These are phyloP conservation scores for Sphaerulina vaccinii DNA, from an alignment of 2,329 filamentous ascomycete species.

Conservation along the genomic window DNA sequence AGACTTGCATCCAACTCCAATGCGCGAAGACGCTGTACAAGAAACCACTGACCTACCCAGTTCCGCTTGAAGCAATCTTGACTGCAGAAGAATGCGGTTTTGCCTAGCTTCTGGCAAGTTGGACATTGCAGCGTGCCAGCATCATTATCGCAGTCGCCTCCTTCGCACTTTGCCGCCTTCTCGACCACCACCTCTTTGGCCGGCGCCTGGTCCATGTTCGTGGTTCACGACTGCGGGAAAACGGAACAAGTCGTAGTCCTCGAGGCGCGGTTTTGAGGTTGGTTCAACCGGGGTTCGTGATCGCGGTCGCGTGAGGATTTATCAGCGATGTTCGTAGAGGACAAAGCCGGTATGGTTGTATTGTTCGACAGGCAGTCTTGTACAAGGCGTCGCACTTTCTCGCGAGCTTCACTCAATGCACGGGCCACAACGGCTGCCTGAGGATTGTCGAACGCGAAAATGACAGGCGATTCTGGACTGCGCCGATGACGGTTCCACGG, in stretches of 20 bases:
- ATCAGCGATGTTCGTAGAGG: neutral
- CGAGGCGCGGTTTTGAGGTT: neutral
- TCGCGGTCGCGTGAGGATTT: neutral
- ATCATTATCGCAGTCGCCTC: slow-evolving; percentile 81
- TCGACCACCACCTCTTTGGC: slow-evolving; percentile 38
- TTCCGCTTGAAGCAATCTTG: slow-evolving; percentile 99
- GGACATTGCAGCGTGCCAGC: slow-evolving; percentile 87
- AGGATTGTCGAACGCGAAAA: neutral
- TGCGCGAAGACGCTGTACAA: no score
- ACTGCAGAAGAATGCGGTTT: slow-evolving; percentile 94
- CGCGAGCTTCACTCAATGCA: neutral
- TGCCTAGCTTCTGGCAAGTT: slow-evolving; percentile 85
- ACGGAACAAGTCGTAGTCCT: neutral
- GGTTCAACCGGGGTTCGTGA: neutral
- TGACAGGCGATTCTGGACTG: neutral
- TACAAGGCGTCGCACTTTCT: neutral
- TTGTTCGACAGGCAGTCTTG: neutral
- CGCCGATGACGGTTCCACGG: slow-evolving; percentile 14
- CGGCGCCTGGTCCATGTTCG: slow-evolving; percentile 35
- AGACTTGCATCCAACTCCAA: no score
- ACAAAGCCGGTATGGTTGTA: neutral
- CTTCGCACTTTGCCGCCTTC: slow-evolving; percentile 69
- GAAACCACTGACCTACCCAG: slow-evolving; percentile 66
- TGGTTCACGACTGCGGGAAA: neutral
- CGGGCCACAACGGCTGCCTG: neutral